Evolutionary conservation across 2,329 filamentous ascomycete species (phyloP).

Genomic region (Colletotrichum cordylinicola): DNA sequence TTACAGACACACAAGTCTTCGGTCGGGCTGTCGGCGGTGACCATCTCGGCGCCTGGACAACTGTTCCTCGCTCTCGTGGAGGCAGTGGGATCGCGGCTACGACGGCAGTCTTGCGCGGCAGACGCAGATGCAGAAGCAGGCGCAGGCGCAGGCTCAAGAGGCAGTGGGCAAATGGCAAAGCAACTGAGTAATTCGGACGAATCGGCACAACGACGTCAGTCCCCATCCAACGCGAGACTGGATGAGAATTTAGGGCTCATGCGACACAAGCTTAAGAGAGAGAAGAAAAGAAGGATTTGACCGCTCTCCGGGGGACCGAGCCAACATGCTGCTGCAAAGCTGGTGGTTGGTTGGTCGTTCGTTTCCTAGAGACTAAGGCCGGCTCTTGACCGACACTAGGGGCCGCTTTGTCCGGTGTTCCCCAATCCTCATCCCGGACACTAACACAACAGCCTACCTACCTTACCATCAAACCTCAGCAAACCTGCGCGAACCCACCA

Average conservation of each 20-base stretch:
- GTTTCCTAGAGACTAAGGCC: background rate
- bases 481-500: background rate
- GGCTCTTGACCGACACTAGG: slow-evolving; percentile 8
- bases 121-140: background rate
- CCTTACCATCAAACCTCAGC: background rate
- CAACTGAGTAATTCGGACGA: background rate
- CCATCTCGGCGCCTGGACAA: background rate
- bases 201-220: background rate
- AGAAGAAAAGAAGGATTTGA: background rate
- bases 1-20: background rate
- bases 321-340: background rate
- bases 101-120: background rate
- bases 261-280: background rate
- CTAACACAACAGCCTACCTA: background rate
- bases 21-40: background rate
- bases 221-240: background rate
- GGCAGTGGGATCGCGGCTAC: background rate
- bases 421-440: slow-evolving; percentile 18
- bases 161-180: background rate
- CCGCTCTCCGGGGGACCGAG: slow-evolving; percentile 3
- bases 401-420: slow-evolving; percentile 17
- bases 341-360: slow-evolving; percentile 2
- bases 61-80: background rate
- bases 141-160: background rate
- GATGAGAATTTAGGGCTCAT: background rate